Evolutionary conservation across 2,329 filamentous ascomycete species (phyloP).

Genomic region (Hansfordia pulvinata): DNA sequence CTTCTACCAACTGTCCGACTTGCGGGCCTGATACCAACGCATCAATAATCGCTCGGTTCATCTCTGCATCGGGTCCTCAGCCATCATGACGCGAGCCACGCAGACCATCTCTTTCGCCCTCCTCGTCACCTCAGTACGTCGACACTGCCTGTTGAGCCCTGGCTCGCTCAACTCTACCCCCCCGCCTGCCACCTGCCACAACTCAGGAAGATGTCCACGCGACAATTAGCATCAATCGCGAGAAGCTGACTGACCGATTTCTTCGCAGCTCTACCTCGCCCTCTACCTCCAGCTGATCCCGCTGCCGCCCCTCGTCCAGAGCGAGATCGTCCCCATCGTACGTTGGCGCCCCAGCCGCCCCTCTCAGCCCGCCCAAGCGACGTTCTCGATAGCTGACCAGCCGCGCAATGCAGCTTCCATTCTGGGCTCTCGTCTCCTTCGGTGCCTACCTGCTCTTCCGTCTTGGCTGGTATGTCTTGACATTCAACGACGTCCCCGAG

Average conservation of each 20-base stretch:
- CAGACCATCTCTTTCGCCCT: conserved; percentile 84
- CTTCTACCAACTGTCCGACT: no score
- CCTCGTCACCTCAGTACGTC: conserved; percentile 71
- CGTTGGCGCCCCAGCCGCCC: conserved; percentile 19
- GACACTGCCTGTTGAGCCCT: conserved; percentile 4
- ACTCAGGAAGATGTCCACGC: no score
- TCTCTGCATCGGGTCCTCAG: no score
- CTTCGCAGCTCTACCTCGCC: conserved; percentile 69
- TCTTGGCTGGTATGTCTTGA: conserved; percentile 83
- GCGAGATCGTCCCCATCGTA: conserved; percentile 83
- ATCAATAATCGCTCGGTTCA: no score
- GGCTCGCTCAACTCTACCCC: conserved; percentile 3
- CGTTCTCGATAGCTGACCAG: neutral
- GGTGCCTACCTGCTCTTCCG: conserved; percentile 86
- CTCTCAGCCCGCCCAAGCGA: neutral
- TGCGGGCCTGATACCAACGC: no score
- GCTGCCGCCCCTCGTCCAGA: conserved; percentile 62
- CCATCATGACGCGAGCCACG: conserved; percentile 81
- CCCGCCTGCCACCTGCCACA: neutral
- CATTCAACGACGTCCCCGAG: conserved; percentile 89
- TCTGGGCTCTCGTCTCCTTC: conserved; percentile 84
- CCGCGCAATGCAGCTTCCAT: conserved; percentile 53
- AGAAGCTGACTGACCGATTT: conserved; percentile 11
- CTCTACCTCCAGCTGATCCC: conserved; percentile 76
- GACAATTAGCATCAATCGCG: no score